Evolutionary conservation across 441 rosid genomes (phyloP).

Genomic region (Kokia cookei): DNA sequence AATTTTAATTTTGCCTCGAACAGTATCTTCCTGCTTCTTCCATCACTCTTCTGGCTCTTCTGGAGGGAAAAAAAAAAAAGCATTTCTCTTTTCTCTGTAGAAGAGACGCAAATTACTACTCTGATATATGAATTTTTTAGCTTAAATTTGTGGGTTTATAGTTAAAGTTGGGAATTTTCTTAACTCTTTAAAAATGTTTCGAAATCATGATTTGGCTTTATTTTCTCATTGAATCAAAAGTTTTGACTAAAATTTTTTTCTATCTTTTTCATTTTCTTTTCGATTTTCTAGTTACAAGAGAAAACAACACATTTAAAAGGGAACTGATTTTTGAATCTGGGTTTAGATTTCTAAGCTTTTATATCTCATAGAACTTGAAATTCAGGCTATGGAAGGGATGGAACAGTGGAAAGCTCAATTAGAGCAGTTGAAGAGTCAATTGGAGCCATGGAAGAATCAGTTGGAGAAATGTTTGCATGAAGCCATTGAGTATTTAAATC

Average conservation of each 20-base stretch:
- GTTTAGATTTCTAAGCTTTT: not conserved
- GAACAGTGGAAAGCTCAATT: slow-evolving; percentile 50
- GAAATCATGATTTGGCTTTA: not conserved
- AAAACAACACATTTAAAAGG: not conserved
- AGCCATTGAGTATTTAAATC: slow-evolving; percentile 38
- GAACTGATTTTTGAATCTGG: not conserved
- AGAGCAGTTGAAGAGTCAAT: slow-evolving; percentile 14
- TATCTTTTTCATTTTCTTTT: not conserved
- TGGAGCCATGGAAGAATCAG: slow-evolving; percentile 17
- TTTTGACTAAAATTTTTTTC: not conserved
- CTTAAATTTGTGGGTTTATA: not conserved
- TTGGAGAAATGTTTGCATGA: slow-evolving; percentile 35
- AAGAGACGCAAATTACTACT: not conserved
- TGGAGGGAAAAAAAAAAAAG: no score
- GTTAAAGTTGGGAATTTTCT: no score
- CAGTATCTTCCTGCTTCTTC: no score
- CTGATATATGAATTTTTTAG: not conserved
- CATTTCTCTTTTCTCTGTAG: no score
- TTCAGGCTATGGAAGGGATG: slow-evolving; percentile 42
- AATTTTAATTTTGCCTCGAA: no score
- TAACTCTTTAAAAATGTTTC: not conserved
- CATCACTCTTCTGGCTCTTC: no score
- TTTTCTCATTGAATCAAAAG: not conserved
- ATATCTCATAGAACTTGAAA: slow-evolving; percentile 6
- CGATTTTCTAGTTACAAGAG: not conserved